Base-by-base conservation (phyloP, 176 grass and related monocot genomes). In the Cenchrus fungigraminus region DNA sequence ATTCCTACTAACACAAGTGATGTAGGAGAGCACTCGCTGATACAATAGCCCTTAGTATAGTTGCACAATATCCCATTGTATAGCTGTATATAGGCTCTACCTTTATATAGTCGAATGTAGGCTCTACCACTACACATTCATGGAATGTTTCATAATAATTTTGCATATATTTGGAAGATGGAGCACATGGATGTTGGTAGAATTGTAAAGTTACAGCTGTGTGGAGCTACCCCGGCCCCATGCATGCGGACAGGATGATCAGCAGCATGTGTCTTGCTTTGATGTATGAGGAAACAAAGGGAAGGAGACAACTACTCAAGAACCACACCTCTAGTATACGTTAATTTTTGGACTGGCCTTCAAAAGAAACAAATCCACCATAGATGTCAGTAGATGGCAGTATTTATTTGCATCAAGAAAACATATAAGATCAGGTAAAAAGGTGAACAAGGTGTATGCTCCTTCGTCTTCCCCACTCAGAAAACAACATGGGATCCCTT, bases 111-210 rank as follows among this genome's bases (percentile, higher is more conserved):
- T 40, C 37, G 37, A 40, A 40, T 9, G 45, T 46, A 72, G 12
- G 13, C 28, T 58, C 76, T 59, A 68, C 50, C 12, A 13, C 12
- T 79, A 57, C 68, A 56, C 75, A 73, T 84, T 79, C 76, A 80
- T 68, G 34, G 68, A 79, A 84, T 74, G 76, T 69, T 79, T 61
- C 28, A 76, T 78, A 61, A 62, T 78, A 52, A 42, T 61, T 44
- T 75, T 75, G 10, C 59, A 3, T 14, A 55, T 28, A 67, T 20
- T 44, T 76, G 77, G 29, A 85, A 62, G 59, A 44, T 40, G 13
- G 2, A 71, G 70, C 87, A 89, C 83, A 81, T 76, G 77, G 70
- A 82, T 76, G 70, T 82, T 69, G 42, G 84, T 68, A 80, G 64
- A 74, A 80, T 43, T 80, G 77, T 28, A 45, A 87, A 76, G 61